Base-by-base conservation (phyloP, 2,329 filamentous ascomycete genomes). In the Calcarisporium arbuscula region DNA sequence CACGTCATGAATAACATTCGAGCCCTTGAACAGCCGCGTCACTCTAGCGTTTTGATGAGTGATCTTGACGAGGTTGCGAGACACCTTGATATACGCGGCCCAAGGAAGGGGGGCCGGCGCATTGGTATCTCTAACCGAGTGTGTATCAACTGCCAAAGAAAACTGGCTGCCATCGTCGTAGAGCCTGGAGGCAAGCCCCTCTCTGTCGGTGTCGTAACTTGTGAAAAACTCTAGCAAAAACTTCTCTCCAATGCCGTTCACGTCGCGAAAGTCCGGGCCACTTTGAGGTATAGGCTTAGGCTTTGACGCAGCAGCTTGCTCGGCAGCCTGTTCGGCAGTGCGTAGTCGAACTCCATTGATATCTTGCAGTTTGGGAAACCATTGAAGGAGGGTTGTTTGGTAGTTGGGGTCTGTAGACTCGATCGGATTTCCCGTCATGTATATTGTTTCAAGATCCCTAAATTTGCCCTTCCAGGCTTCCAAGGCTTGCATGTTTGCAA, bases 391-490 rank as follows among this genome's bases (percentile, higher is more conserved):
- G 31, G 86, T 82, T 12, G 72, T 63, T 39, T 76, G 71, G 55
- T 82, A 84, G 40, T 73, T 70, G 8, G 80, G 72, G 17, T 70
- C 61, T 35, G 70, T 61, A 2, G 62, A 56, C 45, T 80, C 77
- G 40, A 94, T 75, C 0, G 87, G 85, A 47, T 94, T 95, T 33
- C 77, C 80, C 8, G 73, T 72, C 42, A 95, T 65, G 41, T 94
- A 78, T 3, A 98, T 71, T 34, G 89, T 89, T 52, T 94, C 80
- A 9, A 96, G 71, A 37, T 78, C 67, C 34, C 72, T 77, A 51
- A 96, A 89, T 36, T 84, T 86, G 52, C 79, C 76, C 40, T 81
- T 81, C 88, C 88, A 95, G 20, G 69, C 73, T 34, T 79, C 73
- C 30, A 98, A 60, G 8, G 75, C 73, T 37, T 78, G 74, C 32